Conservation (phyloP, 176 grass and related monocot species). For the Luzula sylvatica region DNA sequence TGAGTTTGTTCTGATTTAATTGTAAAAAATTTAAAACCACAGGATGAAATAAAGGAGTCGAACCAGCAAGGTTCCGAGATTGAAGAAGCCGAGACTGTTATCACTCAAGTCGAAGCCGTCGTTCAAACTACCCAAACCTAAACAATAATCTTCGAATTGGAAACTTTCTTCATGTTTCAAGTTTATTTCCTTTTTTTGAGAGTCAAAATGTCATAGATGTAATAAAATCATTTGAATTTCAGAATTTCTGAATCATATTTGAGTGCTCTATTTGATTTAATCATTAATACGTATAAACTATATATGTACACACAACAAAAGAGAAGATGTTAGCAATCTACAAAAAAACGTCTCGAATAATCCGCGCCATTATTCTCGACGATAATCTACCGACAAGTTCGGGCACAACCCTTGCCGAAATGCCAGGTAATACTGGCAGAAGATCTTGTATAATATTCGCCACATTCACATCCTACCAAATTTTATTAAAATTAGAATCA, state of each 20-base stretch:
- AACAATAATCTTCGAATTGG: neutral
- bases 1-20: neutral
- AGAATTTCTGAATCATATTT: no score
- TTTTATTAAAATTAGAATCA: neutral
- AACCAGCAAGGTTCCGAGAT: slow-evolving; percentile 61
- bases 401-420: slow-evolving; percentile 76
- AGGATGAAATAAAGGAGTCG: slow-evolving; percentile 75
- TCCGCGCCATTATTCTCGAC: slow-evolving; percentile 62
- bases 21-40: neutral
- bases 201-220: no score
- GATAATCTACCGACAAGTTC: slow-evolving; percentile 73
- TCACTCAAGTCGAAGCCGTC: slow-evolving; percentile 55
- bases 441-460: slow-evolving; percentile 61
- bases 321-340: slow-evolving; percentile 26
- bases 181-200: no score
- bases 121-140: slow-evolving; percentile 34
- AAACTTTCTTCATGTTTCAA: no score
- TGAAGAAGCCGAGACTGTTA: slow-evolving; percentile 56
- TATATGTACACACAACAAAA: slow-evolving; percentile 2
- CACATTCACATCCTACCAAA: slow-evolving; percentile 55
- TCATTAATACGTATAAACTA: no score
- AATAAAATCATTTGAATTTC: no score
- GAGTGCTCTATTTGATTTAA: no score
- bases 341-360: slow-evolving; percentile 75
- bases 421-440: slow-evolving; percentile 68